Evolutionary conservation across 2,329 filamentous ascomycete species (phyloP), one percentile per base, ranked within the genome.

Genomic region (Trichoderma arundinaceum): DNA sequence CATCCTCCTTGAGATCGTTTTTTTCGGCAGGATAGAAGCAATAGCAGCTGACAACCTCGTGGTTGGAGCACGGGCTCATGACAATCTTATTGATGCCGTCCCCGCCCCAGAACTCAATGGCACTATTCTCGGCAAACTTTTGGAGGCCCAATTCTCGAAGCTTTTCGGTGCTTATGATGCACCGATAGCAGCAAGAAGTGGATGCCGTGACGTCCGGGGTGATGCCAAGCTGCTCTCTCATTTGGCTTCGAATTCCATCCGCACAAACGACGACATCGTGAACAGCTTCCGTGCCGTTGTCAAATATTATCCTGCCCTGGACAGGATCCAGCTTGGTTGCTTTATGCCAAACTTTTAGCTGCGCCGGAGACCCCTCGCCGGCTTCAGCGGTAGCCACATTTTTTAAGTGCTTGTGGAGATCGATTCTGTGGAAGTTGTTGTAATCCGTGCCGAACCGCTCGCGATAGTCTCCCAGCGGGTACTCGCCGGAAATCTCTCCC

Each of bases 71-170:
- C n/a, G 87, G 84, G 0, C 85, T 88, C 12, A 89, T 79, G 15
- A 90, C 87, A 67, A 90, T 88, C 77, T 89, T 89, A 73, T 88
- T 81, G 66, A 74, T 76, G 61, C 85, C 82, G 38, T 84, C 80
- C n/a, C 88, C 87, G 38, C 87, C 87, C 87, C 87, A 90, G 75
- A 88, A 89, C 72, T 89, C 85, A 5, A 90, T 78, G 1, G 86
- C 86, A 35, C 75, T 78, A 74, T 88, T 76, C 39, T 82, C 71
- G 0, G 84, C 83, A 73, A 86, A 88, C 69, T 88, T 83, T 22
- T 82, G 79, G 0, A 89, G 80, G 2, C 86, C 86, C 1, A 86
- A 76, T 57, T 78, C 77, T 15, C 83, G 78, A 8, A 83, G 84
- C 15, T 85, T 79, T 33, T 83, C 82, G 0, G 84, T 85, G 48